Conservation (phyloP, 495 filamentous ascomycete genomes). For the Hypoxylon intermedium region DNA sequence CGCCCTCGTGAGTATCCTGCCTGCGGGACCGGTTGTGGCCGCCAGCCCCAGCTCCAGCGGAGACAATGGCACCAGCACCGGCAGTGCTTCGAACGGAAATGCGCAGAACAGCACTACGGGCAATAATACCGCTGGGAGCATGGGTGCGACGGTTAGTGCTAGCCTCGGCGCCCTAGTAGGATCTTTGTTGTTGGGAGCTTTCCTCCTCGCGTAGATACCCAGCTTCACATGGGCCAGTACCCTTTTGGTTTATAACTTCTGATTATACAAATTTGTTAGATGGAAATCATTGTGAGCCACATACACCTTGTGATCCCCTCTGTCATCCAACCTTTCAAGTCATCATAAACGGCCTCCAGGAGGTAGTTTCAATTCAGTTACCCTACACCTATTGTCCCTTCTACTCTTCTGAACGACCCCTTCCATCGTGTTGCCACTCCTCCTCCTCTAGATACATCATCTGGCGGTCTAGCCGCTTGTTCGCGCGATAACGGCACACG, state of each 20-base stretch:
- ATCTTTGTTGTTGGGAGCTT: conserved; percentile 3
- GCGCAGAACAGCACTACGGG: background rate
- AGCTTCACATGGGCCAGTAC: background rate
- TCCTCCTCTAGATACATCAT: conserved; percentile 22
- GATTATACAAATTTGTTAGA: background rate
- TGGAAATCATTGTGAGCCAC: no score
- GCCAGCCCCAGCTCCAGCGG: conserved; percentile 54
- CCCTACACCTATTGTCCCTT: no score
- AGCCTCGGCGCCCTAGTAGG: conserved; percentile 3
- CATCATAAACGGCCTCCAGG: no score
- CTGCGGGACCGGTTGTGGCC: conserved; percentile 16
- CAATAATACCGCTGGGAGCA: background rate
- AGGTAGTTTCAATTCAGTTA: no score
- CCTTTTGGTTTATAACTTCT: background rate
- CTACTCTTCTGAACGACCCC: background rate
- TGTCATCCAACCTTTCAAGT: no score
- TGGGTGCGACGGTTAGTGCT: conserved; percentile 3
- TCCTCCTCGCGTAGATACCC: conserved; percentile 6
- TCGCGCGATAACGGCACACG: conserved; percentile 17
- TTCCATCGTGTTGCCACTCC: background rate
- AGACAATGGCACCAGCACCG: conserved; percentile 43
- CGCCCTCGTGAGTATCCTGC: no score
- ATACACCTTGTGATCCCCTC: no score
- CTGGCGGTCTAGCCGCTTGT: conserved; percentile 18
- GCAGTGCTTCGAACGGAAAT: background rate